Base-by-base conservation (phyloP, 1,284 basidiomycete genomes). In the Thecaphora frezii region DNA sequence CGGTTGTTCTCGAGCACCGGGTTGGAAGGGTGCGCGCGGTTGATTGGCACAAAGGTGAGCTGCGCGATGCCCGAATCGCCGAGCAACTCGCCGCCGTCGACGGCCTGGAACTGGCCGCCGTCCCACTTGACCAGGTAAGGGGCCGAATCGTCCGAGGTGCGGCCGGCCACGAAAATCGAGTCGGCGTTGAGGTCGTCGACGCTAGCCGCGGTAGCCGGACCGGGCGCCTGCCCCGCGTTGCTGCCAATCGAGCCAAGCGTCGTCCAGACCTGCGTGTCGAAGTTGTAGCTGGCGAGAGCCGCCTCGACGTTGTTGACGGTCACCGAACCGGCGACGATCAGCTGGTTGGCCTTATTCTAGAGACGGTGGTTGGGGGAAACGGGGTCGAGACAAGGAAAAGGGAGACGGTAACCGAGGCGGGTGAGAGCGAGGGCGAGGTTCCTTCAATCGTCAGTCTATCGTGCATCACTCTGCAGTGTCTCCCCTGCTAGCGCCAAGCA, bases 101-200 rank as follows among this genome's bases (percentile, higher is more conserved):
- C 48, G 13, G 46, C 37, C 3, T 45, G 26, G 48, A 63, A 75
- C 26, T 48, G 47, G 2, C 46, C 53, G 26, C 73, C 73, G 44
- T 74, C 68, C 73, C 73, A 75, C 42, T 55, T 60, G 23, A 60
- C 65, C 23, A 75, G 36, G 49, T 70, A 75, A 1, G 73, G 69
- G 3, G 25, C 48, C 36, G 37, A 52, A 22, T 64, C 73, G 44
- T 69, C 64, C 33, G 51, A 41, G 19, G 56, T 58, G 28, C 85
- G 85, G 55, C 94, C 94, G 41, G 92, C 90, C 42, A 89, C 90
- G 74, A 93, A 97, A 66, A 97, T 86, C 72, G 89, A 93, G 66
- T 86, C 88, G 0, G 81, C 80, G 75, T 96, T 91, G 28, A 85
- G 84, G 66, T 88, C 83, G 79, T 97, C 90, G 48, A 93, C 87